Base-by-base conservation (phyloP, 1,284 basidiomycete species). In the Cutaneotrichosporon sp. region DNA sequence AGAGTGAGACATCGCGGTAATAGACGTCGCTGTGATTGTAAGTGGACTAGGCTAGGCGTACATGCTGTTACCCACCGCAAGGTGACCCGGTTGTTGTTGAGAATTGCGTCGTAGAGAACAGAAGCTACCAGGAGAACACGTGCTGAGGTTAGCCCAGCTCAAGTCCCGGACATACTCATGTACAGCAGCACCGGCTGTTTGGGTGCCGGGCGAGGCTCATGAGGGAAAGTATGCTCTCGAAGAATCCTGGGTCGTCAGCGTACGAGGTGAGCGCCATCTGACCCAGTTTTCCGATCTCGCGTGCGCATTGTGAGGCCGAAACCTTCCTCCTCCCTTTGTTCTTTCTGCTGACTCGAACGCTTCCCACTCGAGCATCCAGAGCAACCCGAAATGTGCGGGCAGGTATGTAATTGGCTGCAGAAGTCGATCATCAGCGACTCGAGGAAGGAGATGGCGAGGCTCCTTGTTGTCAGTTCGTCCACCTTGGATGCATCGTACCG, bases 1-100 rank as follows among this genome's bases (percentile, higher is more conserved):
- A 97, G 1, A 96, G 81, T 1, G 78, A 69, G 0, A 91, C 87
- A 67, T 95, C 90, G 65, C 86, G 87, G 79, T 97, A 97, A 79
- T 86, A 96, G 21, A 96, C 85, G 75, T 96, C 92, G 10, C 92
- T 93, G 70, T 53, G 6, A 31, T n/a, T 21, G 52, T 69, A 49
- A 69, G 66, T 46, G 61, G 2, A 42, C 2, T 16, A 5, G 22
- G 7, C 13, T 13, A 42, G 31, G 6, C 16, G 40, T 16, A 6
- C 40, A 9, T 16, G 40, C 14, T 16, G 26, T n/a, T 8, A n/a
- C 69, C 47, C 11, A 78, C 77, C 77, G 63, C 42, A 76, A 72
- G 1, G 75, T 78, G 11, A 73, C 73, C 1, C 69, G 56, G 1
- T 59, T 69, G 26, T 64, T 51, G 11, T 61, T 69, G 21, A 75